phyloP scores from a whole-genome alignment of 1,139 yeast genomes.

The Yamadazyma blattariae region DNA sequence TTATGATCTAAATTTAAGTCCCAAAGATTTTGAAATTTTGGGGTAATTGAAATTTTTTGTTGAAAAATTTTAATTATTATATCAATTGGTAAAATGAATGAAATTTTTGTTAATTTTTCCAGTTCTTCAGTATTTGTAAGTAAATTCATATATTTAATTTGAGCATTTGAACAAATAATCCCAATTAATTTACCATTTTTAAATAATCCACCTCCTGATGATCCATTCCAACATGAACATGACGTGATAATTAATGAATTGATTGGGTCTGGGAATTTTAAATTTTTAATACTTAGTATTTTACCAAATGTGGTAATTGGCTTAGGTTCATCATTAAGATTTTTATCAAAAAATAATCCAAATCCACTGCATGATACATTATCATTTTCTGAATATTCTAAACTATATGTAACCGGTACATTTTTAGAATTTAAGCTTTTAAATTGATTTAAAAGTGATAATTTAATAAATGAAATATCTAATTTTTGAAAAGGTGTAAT shows the following conservation, averaged over 20 bases:
- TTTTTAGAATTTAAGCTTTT: conserved; percentile 5
- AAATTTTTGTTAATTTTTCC: conserved; percentile 28
- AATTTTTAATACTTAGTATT: conserved; percentile 14
- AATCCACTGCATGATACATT: conserved; percentile 51
- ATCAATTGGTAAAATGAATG: conserved; percentile 30
- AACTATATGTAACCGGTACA: conserved; percentile 10
- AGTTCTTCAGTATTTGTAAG: conserved; percentile 11
- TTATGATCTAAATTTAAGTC: conserved; percentile 20
- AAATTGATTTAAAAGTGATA: conserved; percentile 16
- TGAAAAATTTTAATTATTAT: conserved; percentile 20
- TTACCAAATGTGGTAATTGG: conserved; percentile 50
- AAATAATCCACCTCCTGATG: conserved; percentile 69
- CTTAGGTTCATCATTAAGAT: conserved; percentile 14
- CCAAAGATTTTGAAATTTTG: conserved; percentile 24
- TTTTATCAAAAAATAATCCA: conserved; percentile 46
- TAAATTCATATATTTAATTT: conserved; percentile 20
- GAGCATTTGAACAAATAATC: conserved; percentile 63
- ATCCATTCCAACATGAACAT: conserved; percentile 74
- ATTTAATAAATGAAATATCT: conserved; percentile 36
- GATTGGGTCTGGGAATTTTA: background rate
- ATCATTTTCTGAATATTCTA: conserved; percentile 25
- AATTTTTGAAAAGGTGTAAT: conserved; percentile 27
- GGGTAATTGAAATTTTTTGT: conserved; percentile 11
- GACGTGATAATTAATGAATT: conserved; percentile 48
- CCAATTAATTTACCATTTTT: conserved; percentile 44